Evolutionary conservation across 208 protist genomes (phyloP), one percentile per base, ranked within the genome.

Genomic region (Crithidia sp.): DNA sequence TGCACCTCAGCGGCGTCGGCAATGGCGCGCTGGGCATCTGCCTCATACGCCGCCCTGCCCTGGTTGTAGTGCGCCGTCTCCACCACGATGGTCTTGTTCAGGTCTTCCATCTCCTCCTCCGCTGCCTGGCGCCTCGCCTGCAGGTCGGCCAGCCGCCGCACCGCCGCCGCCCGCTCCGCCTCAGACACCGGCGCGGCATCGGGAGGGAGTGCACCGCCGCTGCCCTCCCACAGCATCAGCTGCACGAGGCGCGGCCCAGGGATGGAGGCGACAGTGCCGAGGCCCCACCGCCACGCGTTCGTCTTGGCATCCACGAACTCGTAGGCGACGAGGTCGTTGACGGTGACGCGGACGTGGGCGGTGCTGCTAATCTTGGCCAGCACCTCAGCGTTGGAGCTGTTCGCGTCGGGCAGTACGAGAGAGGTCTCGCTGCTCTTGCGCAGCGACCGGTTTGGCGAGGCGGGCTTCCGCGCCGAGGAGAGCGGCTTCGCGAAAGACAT

Each of bases 301-400:
- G 72, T 67, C 14, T 69, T 16, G 12, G 19, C 56, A 36, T 81
- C 68, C 7, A 89, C 77, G 44, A 84, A 89, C 70, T 89, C 84
- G 41, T 76, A 89, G 10, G 81, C 84, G 8, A 89, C 84, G 39
- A 89, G 68, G 57, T 86, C 77, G 59, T 89, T 76, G 64, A 84
- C 81, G 14, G 54, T 6, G 14, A 89, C 61, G 3, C 65, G 61
- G 12, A 85, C 56, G 58, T 74, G 58, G 8, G 63, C 62, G 36
- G 71, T 61, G n/a, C 60, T 69, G 47, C 49, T 52, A 19, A 77
- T 71, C 28, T 63, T 52, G 10, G 28, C 57, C 17, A 71, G 54
- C 28, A 66, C 65, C 7, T 56, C 55, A 3, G 45, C 7, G 28
- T 40, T 62, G 37, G 64, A 66, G 36, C 16, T 56, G 37, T 17